These are phyloP conservation scores for Chondrostereum purpureum DNA, from an alignment of 1,284 basidiomycete species.

Conservation along the genomic window DNA sequence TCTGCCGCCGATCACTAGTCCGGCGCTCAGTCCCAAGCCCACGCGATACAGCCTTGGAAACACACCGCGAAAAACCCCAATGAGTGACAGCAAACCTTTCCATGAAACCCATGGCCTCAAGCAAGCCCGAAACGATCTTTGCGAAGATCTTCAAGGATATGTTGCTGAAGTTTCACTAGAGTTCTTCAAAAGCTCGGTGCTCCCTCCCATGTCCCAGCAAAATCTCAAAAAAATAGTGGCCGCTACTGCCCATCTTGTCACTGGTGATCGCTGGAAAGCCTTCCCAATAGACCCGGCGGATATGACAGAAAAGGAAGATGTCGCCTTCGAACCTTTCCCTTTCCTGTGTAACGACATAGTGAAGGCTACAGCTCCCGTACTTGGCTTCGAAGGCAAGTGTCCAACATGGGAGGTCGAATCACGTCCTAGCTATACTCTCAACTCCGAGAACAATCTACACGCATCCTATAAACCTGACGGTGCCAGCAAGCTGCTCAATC, in stretches of 20 bases:
- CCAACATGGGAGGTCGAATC: neutral
- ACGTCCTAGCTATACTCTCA: neutral
- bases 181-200: neutral
- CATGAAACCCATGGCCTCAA: neutral
- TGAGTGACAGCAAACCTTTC: neutral
- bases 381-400: neutral
- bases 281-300: neutral
- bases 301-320: neutral
- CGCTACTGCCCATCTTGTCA: neutral
- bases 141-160: neutral
- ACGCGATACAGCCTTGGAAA: no score
- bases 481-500: neutral
- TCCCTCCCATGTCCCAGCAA: neutral
- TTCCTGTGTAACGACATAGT: neutral
- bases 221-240: neutral
- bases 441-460: neutral
- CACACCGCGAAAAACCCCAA: neutral
- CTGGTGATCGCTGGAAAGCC: neutral
- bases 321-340: neutral
- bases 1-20: no score
- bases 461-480: neutral
- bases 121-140: neutral
- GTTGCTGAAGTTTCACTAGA: neutral
- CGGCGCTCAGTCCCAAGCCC: no score
- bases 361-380: neutral